These are phyloP conservation scores for Pistacia atlantica DNA, from an alignment of 345 rosid species.

Conservation along the genomic window DNA sequence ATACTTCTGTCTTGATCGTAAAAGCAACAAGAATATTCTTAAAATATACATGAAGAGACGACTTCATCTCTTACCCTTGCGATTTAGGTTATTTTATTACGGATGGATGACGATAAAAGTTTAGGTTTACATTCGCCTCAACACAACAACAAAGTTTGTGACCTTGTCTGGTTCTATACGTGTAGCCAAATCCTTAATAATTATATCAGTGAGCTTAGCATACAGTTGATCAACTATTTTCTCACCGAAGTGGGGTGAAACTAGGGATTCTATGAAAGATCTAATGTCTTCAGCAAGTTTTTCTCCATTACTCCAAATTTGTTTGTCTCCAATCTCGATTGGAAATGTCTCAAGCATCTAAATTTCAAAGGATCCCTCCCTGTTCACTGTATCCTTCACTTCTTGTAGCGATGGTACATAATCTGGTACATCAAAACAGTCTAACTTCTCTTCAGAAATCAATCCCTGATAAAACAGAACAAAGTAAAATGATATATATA, in stretches of 20 bases:
- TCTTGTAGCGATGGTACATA: constrained; percentile 26
- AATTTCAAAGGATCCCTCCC: constrained; percentile 16
- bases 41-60: too few species aligned
- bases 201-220: constrained; percentile 6
- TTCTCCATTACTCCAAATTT: not conserved
- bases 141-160: constrained; percentile 3
- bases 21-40: too few species aligned
- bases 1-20: too few species aligned
- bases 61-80: too few species aligned
- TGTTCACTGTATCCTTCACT: constrained; percentile 1
- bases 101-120: not conserved
- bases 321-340: constrained; percentile 2
- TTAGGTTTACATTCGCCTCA: constrained; percentile 1
- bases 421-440: constrained; percentile 26
- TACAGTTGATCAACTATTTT: constrained; percentile 21
- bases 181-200: not conserved
- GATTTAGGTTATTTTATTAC: not conserved
- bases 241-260: constrained; percentile 2
- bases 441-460: constrained; percentile 24
- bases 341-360: constrained; percentile 17
- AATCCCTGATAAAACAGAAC: constrained; percentile 7
- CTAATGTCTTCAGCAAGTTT: not conserved
- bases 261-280: constrained; percentile 19
- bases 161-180: not conserved
- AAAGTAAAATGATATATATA: too few species aligned